Evolutionary conservation across 2,329 filamentous ascomycete genomes (phyloP).

Genomic region (Amauroascus verrucosus): DNA sequence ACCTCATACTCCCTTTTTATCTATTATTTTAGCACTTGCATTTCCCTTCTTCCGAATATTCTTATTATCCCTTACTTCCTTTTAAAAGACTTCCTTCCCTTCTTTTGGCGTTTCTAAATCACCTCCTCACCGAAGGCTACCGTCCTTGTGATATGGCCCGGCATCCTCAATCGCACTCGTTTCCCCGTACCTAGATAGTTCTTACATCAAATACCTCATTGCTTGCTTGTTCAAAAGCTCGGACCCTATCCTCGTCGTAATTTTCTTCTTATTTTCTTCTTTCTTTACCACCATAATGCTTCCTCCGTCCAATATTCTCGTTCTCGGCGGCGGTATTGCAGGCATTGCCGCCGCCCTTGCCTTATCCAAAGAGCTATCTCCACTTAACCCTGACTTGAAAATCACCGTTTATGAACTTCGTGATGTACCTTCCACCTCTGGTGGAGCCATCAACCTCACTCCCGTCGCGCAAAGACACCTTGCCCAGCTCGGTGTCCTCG

Average conservation of each 20-base stretch:
- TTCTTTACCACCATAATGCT: not conserved
- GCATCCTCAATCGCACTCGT: not conserved
- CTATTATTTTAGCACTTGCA: not conserved
- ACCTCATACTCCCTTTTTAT: not conserved
- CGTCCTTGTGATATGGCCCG: not conserved
- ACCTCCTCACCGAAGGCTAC: not conserved
- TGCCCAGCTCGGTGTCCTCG: constrained; percentile 33
- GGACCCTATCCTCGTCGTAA: not conserved
- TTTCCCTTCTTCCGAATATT: not conserved
- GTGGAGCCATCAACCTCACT: constrained; percentile 38
- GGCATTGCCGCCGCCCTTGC: constrained; percentile 18
- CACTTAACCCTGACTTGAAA: constrained; percentile 15
- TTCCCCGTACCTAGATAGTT: not conserved
- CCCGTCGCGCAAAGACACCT: constrained; percentile 38
- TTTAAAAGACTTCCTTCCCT: not conserved
- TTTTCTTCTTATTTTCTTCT: not conserved
- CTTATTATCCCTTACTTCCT: not conserved
- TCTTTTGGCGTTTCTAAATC: not conserved
- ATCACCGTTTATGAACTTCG: constrained; percentile 35
- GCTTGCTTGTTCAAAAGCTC: not conserved
- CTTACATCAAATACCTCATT: not conserved
- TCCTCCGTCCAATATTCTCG: constrained; percentile 15
- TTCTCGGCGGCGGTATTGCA: constrained; percentile 19
- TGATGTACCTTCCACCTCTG: constrained; percentile 34
- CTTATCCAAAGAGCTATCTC: constrained; percentile 16